These are phyloP conservation scores for Kluyveromyces aestuarii DNA, from an alignment of 805 yeast genomes.

Conservation along the genomic window DNA sequence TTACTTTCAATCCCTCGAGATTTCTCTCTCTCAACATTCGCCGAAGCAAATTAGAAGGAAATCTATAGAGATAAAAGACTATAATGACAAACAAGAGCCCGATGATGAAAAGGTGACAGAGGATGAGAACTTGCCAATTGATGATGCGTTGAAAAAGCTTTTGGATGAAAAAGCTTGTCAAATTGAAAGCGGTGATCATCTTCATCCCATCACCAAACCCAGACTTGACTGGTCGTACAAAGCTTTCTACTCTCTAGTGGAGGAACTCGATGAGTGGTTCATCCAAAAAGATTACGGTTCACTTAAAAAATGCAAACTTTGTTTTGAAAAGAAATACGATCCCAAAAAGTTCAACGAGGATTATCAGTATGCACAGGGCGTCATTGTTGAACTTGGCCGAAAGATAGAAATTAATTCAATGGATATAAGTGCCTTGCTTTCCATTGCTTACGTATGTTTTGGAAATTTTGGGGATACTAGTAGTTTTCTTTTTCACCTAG, in stretches of 20 bases:
- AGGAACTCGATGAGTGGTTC: conserved; percentile 44
- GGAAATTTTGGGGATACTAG: conserved; percentile 14
- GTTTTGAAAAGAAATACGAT: conserved; percentile 10
- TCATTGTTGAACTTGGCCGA: conserved; percentile 1
- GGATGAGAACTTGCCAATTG: conserved; percentile 29
- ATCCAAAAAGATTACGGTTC: conserved; percentile 22
- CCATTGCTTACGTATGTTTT: conserved; percentile 20
- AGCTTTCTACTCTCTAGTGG: conserved; percentile 29
- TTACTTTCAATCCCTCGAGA: conserved; percentile 1
- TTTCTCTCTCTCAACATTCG: background rate
- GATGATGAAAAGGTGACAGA: conserved; percentile 3
- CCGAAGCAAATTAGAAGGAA: conserved; percentile 2
- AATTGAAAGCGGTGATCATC: conserved; percentile 12
- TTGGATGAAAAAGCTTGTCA: conserved; percentile 31
- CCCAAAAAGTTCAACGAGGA: conserved; percentile 10
- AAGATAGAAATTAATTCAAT: conserved; percentile 1
- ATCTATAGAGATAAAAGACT: conserved; percentile 5
- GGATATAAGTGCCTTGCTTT: conserved; percentile 7
- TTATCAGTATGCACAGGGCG: conserved; percentile 10
- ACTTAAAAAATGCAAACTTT: conserved; percentile 9
- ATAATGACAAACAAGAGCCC: background rate
- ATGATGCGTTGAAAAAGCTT: conserved; percentile 27
- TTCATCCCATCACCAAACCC: conserved; percentile 31
- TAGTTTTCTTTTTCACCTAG: conserved; percentile 11
- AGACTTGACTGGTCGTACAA: conserved; percentile 35